phyloP scores from a whole-genome alignment of 202 grass and related monocot genomes.

The Musa balbisiana region DNA sequence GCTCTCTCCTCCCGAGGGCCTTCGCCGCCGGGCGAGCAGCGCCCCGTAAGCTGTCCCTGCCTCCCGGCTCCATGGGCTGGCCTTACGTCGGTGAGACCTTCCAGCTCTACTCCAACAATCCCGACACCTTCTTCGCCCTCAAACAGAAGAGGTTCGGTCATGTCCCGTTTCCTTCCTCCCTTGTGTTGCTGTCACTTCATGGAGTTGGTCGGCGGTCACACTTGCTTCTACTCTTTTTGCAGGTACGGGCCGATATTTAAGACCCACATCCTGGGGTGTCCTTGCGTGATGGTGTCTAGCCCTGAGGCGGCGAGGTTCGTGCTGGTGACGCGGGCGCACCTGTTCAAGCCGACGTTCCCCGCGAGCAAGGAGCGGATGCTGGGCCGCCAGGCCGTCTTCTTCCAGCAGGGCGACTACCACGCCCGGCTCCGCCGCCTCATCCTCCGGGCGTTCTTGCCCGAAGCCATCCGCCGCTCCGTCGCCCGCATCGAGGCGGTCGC shows the following conservation, averaged over 20 bases:
- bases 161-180: too few relatives aligned
- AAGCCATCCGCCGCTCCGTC: constrained; percentile 55
- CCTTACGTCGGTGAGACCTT: constrained; percentile 89
- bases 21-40: neutral
- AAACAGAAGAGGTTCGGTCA: constrained; percentile 42
- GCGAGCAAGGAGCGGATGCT: constrained; percentile 98
- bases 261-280: constrained; percentile 84
- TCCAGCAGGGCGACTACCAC: constrained; percentile 90
- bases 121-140: constrained; percentile 76
- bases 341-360: constrained; percentile 97
- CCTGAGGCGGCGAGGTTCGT: constrained; percentile 90
- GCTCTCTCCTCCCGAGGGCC: neutral
- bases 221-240: neutral
- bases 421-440: constrained; percentile 71
- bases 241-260: constrained; percentile 75
- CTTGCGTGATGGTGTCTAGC: constrained; percentile 96
- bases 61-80: constrained; percentile 87
- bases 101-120: constrained; percentile 90
- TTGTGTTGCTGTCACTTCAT: too few relatives aligned
- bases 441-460: constrained; percentile 77
- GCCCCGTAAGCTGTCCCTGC: constrained; percentile 39
- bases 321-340: constrained; percentile 79
- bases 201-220: too few relatives aligned
- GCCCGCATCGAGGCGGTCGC: constrained; percentile 65
- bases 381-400: constrained; percentile 83